A percentile compares a stretch with the other conserved stretches of the same genome.
These are phyloP conservation scores for Psidium guajava DNA, from an alignment of 345 rosid genomes.

Conservation along the genomic window DNA sequence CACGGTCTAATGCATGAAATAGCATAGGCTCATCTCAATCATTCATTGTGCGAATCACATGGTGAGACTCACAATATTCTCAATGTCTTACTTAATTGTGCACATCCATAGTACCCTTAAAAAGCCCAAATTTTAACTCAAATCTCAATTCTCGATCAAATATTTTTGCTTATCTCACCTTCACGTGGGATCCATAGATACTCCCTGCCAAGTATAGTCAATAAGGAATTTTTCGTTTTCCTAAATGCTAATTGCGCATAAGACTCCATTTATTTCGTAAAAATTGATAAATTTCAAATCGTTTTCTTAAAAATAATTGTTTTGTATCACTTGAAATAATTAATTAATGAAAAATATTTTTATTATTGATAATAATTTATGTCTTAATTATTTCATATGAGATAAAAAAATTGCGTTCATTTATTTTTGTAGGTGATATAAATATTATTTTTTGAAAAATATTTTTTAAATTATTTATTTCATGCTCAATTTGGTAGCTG, in stretches of 20 bases:
- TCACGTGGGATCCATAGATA: neutral
- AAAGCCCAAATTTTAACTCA: neutral
- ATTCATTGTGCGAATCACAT: fast-evolving
- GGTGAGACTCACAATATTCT: neutral
- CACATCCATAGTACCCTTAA: neutral
- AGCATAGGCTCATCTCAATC: neutral
- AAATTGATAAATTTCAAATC: too few relatives aligned
- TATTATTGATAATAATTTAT: too few relatives aligned
- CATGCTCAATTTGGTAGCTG: too few relatives aligned
- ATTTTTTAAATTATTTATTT: too few relatives aligned
- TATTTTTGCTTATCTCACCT: neutral
- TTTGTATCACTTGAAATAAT: too few relatives aligned
- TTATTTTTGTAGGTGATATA: too few relatives aligned
- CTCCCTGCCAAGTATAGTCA: neutral
- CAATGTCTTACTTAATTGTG: neutral
- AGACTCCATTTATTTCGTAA: too few relatives aligned
- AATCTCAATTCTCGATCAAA: neutral
- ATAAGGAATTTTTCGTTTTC: neutral
- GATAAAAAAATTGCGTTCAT: too few relatives aligned
- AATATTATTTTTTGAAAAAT: too few relatives aligned
- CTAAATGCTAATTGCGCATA: neutral
- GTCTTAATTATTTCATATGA: too few relatives aligned
- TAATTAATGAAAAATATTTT: too few relatives aligned
- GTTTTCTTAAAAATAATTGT: too few relatives aligned
- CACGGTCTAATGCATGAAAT: neutral